Conservation (phyloP, 2,329 filamentous ascomycete species). For the Neofusicoccum laricinum region DNA sequence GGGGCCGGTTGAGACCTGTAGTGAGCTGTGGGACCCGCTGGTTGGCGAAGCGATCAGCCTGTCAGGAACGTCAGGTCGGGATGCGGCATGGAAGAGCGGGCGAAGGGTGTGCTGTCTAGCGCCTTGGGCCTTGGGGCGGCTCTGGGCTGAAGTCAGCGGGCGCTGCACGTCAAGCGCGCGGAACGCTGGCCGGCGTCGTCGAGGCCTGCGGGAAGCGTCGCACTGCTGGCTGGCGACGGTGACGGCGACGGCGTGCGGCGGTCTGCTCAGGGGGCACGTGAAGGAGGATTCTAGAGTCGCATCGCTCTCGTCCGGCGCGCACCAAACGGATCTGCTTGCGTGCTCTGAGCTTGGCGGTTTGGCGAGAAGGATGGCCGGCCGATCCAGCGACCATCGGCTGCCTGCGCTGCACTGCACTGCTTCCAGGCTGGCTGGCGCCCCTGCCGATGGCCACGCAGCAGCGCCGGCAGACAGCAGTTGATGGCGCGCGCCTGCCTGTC, state of each 20-base stretch:
- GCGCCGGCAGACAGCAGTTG: not conserved
- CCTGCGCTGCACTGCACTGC: not conserved
- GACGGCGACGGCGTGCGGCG: not conserved
- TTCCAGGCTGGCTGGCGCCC: not conserved
- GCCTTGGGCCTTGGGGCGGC: not conserved
- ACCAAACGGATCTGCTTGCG: slow-evolving; percentile 11
- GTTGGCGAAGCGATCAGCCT: not conserved
- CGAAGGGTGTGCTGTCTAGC: not conserved
- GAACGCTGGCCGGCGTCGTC: not conserved
- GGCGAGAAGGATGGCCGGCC: not conserved
- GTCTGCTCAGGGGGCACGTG: slow-evolving; percentile 1
- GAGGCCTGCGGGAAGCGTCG: not conserved
- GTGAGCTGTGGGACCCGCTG: not conserved
- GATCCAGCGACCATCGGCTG: not conserved
- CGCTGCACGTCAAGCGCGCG: not conserved
- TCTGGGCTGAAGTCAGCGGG: not conserved
- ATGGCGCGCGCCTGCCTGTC: not conserved
- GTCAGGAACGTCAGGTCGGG: not conserved
- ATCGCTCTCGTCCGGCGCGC: too few relatives aligned
- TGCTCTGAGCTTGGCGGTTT: slow-evolving; percentile 12
- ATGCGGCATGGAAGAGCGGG: not conserved
- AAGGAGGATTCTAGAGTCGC: not conserved
- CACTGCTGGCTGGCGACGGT: not conserved
- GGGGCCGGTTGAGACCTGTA: not conserved
- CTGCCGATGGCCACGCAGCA: not conserved